Conservation (phyloP, 306 rosid genomes). For the Fagus crenata region DNA sequence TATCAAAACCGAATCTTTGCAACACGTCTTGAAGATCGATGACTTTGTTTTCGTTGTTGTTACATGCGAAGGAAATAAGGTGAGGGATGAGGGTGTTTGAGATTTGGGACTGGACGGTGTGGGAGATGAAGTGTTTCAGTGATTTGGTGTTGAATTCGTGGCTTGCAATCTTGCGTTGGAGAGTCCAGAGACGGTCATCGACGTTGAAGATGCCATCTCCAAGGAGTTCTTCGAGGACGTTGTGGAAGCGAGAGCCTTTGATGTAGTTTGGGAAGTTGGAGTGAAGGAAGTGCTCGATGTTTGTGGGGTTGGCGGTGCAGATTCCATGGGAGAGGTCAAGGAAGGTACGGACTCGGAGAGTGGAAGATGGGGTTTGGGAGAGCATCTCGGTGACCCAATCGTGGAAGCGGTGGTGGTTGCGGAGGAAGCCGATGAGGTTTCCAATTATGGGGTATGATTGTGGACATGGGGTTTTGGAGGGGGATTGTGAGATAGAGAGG, state of each 20-base stretch:
- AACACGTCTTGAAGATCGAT: conserved; percentile 27
- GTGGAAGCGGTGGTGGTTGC: conserved; percentile 30
- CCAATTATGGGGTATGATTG: conserved; percentile 29
- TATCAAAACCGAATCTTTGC: conserved; percentile 15
- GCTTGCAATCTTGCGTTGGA: conserved; percentile 38
- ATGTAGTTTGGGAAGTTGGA: conserved; percentile 34
- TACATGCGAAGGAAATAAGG: neutral
- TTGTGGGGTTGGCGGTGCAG: conserved; percentile 28
- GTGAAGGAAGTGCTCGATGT: conserved; percentile 31
- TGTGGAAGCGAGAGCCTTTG: conserved; percentile 29
- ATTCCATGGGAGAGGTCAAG: conserved; percentile 31
- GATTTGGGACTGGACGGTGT: conserved; percentile 23
- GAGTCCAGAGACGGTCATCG: conserved; percentile 26
- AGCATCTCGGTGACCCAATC: conserved; percentile 33
- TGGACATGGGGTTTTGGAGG: conserved; percentile 12
- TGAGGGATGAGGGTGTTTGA: conserved; percentile 14
- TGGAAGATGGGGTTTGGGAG: conserved; percentile 25
- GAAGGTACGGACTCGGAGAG: conserved; percentile 17
- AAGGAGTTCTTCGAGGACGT: conserved; percentile 27
- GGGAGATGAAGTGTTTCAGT: conserved; percentile 26
- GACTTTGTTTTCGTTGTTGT: neutral
- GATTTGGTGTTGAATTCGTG: conserved; percentile 39
- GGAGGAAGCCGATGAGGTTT: conserved; percentile 12
- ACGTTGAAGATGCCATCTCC: conserved; percentile 33
- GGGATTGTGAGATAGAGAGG: neutral